A percentile compares a stretch with the other conserved stretches of the same genome.
Conservation (phyloP, 805 yeast species). For the Candida coleopterorum region DNA sequence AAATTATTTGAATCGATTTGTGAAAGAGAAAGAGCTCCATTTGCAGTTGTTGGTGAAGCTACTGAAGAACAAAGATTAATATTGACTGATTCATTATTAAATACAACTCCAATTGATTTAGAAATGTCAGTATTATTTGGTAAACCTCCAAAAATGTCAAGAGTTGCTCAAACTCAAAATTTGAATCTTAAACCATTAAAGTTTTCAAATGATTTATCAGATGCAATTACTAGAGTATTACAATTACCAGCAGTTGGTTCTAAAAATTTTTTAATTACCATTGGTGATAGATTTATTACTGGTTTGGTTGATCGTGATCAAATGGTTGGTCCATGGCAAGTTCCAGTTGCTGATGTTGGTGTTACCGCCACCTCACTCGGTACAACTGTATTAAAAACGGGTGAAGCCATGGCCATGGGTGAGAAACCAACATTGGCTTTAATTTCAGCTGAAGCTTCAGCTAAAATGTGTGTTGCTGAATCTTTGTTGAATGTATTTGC, state of each 20-base stretch:
- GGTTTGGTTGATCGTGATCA: slow-evolving; percentile 97
- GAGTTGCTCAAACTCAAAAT: slow-evolving; percentile 61
- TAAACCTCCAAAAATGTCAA: slow-evolving; percentile 93
- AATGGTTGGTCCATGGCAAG: slow-evolving; percentile 99
- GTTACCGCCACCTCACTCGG: slow-evolving; percentile 91
- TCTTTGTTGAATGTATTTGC: slow-evolving; percentile 83
- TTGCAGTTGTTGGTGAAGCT: slow-evolving; percentile 92
- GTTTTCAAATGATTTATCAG: slow-evolving; percentile 39
- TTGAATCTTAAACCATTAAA: slow-evolving; percentile 42
- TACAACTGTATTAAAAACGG: slow-evolving; percentile 63
- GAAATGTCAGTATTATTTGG: slow-evolving; percentile 95
- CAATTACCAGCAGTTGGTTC: slow-evolving; percentile 93
- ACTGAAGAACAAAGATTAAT: slow-evolving; percentile 80
- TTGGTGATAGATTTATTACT: slow-evolving; percentile 97
- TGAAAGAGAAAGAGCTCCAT: slow-evolving; percentile 93
- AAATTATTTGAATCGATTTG: slow-evolving; percentile 72
- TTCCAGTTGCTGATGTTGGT: slow-evolving; percentile 97
- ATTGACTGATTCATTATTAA: slow-evolving; percentile 71
- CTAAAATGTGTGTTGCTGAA: slow-evolving; percentile 94
- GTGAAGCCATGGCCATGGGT: slow-evolving; percentile 98
- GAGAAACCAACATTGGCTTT: slow-evolving; percentile 91
- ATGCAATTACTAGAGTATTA: slow-evolving; percentile 77
- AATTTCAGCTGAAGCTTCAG: slow-evolving; percentile 84
- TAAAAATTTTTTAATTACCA: slow-evolving; percentile 90
- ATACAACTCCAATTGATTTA: slow-evolving; percentile 87